phyloP scores from a whole-genome alignment of 257 asterid genomes.

The Mitragyna speciosa region DNA sequence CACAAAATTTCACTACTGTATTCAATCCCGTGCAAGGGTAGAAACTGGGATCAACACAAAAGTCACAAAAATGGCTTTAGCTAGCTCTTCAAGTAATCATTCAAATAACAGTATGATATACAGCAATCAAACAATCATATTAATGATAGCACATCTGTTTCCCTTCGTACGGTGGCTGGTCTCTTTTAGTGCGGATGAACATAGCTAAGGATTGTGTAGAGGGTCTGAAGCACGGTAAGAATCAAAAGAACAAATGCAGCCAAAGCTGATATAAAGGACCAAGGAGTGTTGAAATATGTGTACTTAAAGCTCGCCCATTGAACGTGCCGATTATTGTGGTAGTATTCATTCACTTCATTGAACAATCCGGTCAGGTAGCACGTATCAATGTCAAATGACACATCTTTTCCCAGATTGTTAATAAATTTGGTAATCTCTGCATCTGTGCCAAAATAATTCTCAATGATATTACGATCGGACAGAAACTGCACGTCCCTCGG shows the following conservation, averaged over 20 bases:
- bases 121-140: background rate
- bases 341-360: slow-evolving; percentile 61
- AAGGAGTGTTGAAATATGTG: slow-evolving; percentile 77
- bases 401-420: slow-evolving; percentile 79
- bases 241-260: slow-evolving; percentile 66
- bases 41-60: no score
- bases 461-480: slow-evolving; percentile 53
- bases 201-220: slow-evolving; percentile 46
- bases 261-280: slow-evolving; percentile 84
- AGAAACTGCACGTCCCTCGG: slow-evolving; percentile 57
- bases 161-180: background rate
- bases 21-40: no score
- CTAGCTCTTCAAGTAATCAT: no score
- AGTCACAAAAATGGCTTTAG: no score
- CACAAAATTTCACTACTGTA: no score
- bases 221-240: slow-evolving; percentile 67
- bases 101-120: no score
- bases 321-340: slow-evolving; percentile 60
- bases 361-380: slow-evolving; percentile 63
- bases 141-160: background rate
- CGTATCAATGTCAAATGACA: slow-evolving; percentile 55
- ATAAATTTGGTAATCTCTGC: slow-evolving; percentile 60
- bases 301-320: slow-evolving; percentile 78
- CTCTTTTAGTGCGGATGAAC: slow-evolving; percentile 22
- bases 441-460: slow-evolving; percentile 79